These are phyloP conservation scores for Acanthamoeba lenticulata DNA, from an alignment of 208 protist genomes.

Conservation along the genomic window DNA sequence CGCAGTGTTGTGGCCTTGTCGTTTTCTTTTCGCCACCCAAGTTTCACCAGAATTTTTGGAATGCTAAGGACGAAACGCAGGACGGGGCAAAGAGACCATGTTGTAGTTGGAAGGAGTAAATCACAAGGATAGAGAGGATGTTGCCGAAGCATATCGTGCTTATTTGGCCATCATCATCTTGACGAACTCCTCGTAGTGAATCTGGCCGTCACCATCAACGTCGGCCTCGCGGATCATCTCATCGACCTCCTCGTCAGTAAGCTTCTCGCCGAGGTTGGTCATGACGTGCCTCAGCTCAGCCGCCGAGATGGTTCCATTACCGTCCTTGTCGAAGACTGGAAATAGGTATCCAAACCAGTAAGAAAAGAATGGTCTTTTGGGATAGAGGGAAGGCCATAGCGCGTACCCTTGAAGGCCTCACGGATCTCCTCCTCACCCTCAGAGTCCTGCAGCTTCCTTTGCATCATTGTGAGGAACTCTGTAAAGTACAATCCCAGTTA, in stretches of 20 bases:
- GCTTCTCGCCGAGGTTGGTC: constrained; percentile 92
- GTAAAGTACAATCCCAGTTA: no score
- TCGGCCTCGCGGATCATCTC: constrained; percentile 91
- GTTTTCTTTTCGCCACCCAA: no score
- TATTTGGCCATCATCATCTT: constrained; percentile 88
- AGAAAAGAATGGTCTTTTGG: neutral
- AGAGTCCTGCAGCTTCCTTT: constrained; percentile 87
- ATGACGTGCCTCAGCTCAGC: constrained; percentile 93
- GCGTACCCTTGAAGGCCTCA: constrained; percentile 72
- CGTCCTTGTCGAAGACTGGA: constrained; percentile 88
- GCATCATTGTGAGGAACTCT: constrained; percentile 89
- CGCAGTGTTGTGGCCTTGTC: no score
- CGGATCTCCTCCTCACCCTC: constrained; percentile 89
- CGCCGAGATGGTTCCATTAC: constrained; percentile 87
- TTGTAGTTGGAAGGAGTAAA: no score
- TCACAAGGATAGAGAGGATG: no score
- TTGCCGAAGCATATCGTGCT: neutral
- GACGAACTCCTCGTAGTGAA: constrained; percentile 90
- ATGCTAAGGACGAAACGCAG: no score
- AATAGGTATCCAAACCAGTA: no score
- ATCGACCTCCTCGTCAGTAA: constrained; percentile 93
- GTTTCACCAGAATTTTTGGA: no score
- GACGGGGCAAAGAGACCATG: no score
- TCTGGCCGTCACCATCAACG: constrained; percentile 90
- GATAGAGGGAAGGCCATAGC: neutral